A percentile compares a stretch with the other conserved stretches of the same genome.
These are phyloP conservation scores for Sarcomyxa edulis DNA, from an alignment of 768 basidiomycete species.

Conservation along the genomic window DNA sequence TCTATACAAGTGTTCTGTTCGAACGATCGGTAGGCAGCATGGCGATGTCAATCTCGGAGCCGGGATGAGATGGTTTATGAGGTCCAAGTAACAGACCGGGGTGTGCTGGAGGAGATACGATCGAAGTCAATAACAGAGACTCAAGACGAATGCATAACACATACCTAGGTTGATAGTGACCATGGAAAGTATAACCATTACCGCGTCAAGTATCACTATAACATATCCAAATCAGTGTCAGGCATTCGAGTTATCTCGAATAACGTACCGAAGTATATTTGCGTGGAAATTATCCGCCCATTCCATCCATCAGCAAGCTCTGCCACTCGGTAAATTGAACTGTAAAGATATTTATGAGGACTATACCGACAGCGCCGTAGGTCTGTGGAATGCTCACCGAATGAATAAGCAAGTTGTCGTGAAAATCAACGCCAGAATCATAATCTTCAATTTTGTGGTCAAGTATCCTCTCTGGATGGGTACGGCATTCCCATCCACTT, in stretches of 20 bases:
- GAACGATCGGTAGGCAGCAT: no score
- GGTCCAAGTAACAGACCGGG: no score
- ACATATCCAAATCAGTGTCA: background rate
- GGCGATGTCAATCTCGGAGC: no score
- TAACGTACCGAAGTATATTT: conserved; percentile 29
- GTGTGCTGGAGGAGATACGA: no score
- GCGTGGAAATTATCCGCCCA: conserved; percentile 30
- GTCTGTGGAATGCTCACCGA: conserved; percentile 26
- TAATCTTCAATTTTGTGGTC: conserved; percentile 18
- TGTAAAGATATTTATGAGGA: conserved; percentile 7
- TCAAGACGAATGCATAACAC: no score
- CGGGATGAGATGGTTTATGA: no score
- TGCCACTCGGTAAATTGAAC: conserved; percentile 35
- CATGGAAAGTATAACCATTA: background rate
- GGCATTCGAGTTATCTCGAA: background rate
- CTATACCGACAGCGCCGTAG: background rate
- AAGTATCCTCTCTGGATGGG: conserved; percentile 8
- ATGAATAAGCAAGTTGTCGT: conserved; percentile 44
- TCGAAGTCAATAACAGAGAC: no score
- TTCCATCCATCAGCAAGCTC: conserved; percentile 37
- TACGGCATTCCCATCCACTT: background rate
- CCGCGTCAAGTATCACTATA: background rate
- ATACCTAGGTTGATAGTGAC: background rate
- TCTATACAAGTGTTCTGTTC: no score
- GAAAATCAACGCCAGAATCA: conserved; percentile 28